Evolutionary conservation across 768 basidiomycete genomes (phyloP), one percentile per base, ranked within the genome.

Genomic region (Suillus plorans): DNA sequence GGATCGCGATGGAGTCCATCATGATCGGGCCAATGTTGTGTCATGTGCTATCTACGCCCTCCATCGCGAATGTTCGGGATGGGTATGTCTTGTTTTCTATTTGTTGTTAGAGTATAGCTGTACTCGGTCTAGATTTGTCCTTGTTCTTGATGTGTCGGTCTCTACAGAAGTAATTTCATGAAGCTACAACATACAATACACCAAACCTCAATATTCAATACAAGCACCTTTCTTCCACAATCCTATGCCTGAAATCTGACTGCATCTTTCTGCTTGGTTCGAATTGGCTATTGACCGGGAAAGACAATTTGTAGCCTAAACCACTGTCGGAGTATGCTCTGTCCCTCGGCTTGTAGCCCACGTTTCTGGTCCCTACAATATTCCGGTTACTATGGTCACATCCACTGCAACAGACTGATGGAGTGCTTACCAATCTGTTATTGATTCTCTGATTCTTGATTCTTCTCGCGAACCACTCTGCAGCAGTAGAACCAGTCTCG

Each of bases 381-480:
- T 25, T 44, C 6, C 45, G 16, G 63, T 16, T 36, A 37, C 4
- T 9, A 39, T 63, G 31, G 22, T 41, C 56, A 50, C n/a, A 31
- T 25, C 16, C 2, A 12, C 31, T 1, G 1, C 36, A 20, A 20
- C 20, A 10, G 14, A 13, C 34, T 22, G n/a, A 34, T 18, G 13
- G 4, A 34, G 28, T 50, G 22, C 77, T 63, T 28, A 81, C 82
- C 72, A 70, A 78, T 20, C 80, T 72, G 62, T 84, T 84, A 37
- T 73, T 75, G 22, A 81, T 73, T 22, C 79, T 67, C 70, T 79
- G 78, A 62, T 81, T 73, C 66, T 74, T 78, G 66, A 80, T 65
- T 10, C 83, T 69, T 47, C 81, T 73, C 3, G 73, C 67, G 49
- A 80, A 80, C 82, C 82, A 83, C 9, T 78, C 77, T 3, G 62